Conservation (phyloP, 2,329 filamentous ascomycete species). For the Penicillium janthinellum region DNA sequence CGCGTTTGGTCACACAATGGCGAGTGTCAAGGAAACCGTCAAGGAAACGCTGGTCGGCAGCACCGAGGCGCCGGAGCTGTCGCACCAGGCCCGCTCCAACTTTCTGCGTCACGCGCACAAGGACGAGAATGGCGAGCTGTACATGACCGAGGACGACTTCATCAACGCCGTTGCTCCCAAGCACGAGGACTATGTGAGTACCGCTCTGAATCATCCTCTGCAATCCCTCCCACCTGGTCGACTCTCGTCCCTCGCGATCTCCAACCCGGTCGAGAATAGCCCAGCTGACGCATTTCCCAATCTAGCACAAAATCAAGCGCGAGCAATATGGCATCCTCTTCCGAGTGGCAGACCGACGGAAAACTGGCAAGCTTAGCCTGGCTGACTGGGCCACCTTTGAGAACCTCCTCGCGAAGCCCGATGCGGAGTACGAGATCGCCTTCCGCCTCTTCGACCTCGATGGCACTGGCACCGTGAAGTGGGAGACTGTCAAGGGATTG, state of each 20-base stretch:
- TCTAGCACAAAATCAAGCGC: conserved; percentile 93
- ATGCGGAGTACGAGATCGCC: conserved; percentile 98
- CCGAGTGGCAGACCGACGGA: conserved; percentile 79
- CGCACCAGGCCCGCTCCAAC: conserved; percentile 71
- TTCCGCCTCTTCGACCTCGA: conserved; percentile 94
- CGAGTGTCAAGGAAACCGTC: conserved; percentile 66
- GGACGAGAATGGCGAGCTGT: conserved; percentile 75
- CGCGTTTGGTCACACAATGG: conserved; percentile 39
- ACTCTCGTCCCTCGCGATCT: not conserved
- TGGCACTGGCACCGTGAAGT: conserved; percentile 81
- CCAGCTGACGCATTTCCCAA: conserved; percentile 21
- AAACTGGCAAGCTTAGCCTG: conserved; percentile 71
- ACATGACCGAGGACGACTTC: conserved; percentile 84
- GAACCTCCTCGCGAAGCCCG: conserved; percentile 88
- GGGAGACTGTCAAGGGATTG: conserved; percentile 79
- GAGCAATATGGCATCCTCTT: conserved; percentile 96
- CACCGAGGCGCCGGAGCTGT: conserved; percentile 62
- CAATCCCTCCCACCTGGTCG: conserved; percentile 23
- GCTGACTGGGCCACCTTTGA: conserved; percentile 92
- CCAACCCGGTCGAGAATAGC: not conserved
- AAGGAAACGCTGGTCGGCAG: conserved; percentile 77
- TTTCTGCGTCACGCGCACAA: conserved; percentile 77
- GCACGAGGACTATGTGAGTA: conserved; percentile 84
- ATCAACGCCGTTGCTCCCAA: conserved; percentile 84
- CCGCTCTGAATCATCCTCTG: not conserved